Evolutionary conservation across 2,329 filamentous ascomycete species (phyloP), one percentile per base, ranked within the genome.

Genomic region (Ilyonectria mors-panacis): DNA sequence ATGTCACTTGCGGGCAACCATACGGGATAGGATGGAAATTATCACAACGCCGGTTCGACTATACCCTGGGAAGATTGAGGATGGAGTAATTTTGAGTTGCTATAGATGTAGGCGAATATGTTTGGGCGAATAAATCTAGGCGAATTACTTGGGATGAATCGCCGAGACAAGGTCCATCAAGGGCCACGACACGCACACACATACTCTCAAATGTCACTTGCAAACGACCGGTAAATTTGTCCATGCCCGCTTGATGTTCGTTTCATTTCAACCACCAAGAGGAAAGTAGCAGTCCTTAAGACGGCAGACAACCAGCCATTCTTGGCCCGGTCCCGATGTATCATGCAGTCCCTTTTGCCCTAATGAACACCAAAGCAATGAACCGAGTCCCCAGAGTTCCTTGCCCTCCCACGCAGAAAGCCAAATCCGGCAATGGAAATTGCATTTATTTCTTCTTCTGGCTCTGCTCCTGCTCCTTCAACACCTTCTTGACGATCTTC

Each of bases 401-500:
- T 78, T 78, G 77, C 76, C 72, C 69, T 78, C 75, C 73, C 76
- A 75, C 78, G 76, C 73, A 79, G 74, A 77, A 77, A 79, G 75
- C 72, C 75, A 75, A 75, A 75, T 69, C 69, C 74, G 67, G 70
- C 72, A 72, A 69, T 74, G 74, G 74, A 73, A 62, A 60, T 86
- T 76, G 73, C 68, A 75, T 88, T 90, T 93, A 90, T 87, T 90
- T 90, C 88, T 90, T 90, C 85, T 88, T 91, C 79, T 87, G 84
- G 81, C 86, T 83, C 81, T 85, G 93, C 89, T 94, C 93, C 88
- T 97, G 94, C 90, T 98, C 95, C 93, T 98, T 98, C 84, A 98
- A 91, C 81, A 99, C 96, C 94, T 99, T 99, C 94, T 99, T 99
- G 87, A 99, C 96, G 80, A 99, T 98, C 94, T 99, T 99, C 91